phyloP scores from a whole-genome alignment of 352 stramenopile species.

The Globisporangium takayamanum region DNA sequence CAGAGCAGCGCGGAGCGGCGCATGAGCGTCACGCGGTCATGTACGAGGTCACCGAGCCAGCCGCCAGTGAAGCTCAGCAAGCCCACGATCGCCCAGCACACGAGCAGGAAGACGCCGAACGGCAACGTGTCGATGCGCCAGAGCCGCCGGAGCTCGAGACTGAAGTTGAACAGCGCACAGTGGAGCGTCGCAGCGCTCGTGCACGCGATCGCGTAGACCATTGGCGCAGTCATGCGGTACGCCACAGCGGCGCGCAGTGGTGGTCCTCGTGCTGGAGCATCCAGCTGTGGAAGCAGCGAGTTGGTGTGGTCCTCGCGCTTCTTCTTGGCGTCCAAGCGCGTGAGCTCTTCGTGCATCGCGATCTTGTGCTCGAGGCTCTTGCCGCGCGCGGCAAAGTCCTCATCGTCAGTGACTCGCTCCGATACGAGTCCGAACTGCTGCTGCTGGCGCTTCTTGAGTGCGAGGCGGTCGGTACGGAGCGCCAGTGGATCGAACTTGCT shows the following conservation, averaged over 20 bases:
- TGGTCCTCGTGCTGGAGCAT: not conserved
- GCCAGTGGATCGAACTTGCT: not conserved
- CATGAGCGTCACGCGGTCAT: constrained; percentile 39
- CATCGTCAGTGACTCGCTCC: not conserved
- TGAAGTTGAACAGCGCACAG: constrained; percentile 62
- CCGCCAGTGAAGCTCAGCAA: constrained; percentile 47
- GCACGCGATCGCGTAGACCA: constrained; percentile 48
- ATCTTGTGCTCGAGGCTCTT: constrained; percentile 18
- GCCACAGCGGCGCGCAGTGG: not conserved
- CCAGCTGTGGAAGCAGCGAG: constrained; percentile 5
- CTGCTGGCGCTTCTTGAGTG: constrained; percentile 10
- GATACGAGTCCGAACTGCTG: constrained; percentile 17
- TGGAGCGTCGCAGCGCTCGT: constrained; percentile 50
- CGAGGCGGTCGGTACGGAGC: constrained; percentile 1
- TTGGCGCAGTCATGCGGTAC: constrained; percentile 22
- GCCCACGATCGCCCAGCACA: constrained; percentile 47
- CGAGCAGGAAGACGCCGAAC: constrained; percentile 47
- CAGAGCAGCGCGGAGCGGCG: constrained; percentile 34
- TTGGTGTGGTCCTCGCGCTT: not conserved
- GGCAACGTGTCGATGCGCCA: constrained; percentile 42
- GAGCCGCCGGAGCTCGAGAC: constrained; percentile 34
- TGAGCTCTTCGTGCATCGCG: constrained; percentile 14
- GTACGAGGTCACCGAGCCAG: constrained; percentile 38
- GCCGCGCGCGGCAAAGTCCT: not conserved
- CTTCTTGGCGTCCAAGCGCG: constrained; percentile 2